Conservation (phyloP, 2,329 filamentous ascomycete species). For the Sclerotinia spermophila region DNA sequence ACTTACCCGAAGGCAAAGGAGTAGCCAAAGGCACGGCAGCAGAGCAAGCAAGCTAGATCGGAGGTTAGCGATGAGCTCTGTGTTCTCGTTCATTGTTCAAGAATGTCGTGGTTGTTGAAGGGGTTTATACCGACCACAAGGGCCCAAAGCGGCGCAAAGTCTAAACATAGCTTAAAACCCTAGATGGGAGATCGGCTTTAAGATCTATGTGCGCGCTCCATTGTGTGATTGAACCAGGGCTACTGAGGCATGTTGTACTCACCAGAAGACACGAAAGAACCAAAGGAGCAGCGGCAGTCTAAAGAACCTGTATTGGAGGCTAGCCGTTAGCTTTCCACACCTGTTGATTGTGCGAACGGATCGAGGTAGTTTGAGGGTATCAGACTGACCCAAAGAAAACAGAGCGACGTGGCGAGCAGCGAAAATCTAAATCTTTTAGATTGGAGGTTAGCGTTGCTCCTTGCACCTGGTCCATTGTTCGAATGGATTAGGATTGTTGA, state of each 20-base stretch:
- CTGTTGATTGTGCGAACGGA: background rate
- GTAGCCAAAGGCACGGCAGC: too few species aligned
- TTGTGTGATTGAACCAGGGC: background rate
- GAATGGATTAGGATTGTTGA: background rate
- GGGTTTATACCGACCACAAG: background rate
- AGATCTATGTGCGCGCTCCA: background rate
- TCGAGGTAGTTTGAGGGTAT: background rate
- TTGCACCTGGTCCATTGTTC: background rate
- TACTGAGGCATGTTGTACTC: background rate
- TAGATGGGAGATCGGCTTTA: background rate
- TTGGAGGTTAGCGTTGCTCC: background rate
- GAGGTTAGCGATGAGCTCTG: background rate
- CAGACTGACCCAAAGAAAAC: background rate
- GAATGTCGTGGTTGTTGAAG: background rate
- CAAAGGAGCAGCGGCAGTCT: background rate
- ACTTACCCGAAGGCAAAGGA: background rate
- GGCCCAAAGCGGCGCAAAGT: background rate
- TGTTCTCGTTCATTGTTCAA: background rate
- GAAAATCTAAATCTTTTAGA: background rate
- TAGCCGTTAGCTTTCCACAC: background rate
- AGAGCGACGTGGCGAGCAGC: background rate
- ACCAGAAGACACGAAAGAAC: background rate
- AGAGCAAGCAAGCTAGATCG: background rate
- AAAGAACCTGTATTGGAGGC: background rate
- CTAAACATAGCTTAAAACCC: background rate